Conservation (phyloP, 2,329 filamentous ascomycete genomes). For the Hypoxylon sp. region DNA sequence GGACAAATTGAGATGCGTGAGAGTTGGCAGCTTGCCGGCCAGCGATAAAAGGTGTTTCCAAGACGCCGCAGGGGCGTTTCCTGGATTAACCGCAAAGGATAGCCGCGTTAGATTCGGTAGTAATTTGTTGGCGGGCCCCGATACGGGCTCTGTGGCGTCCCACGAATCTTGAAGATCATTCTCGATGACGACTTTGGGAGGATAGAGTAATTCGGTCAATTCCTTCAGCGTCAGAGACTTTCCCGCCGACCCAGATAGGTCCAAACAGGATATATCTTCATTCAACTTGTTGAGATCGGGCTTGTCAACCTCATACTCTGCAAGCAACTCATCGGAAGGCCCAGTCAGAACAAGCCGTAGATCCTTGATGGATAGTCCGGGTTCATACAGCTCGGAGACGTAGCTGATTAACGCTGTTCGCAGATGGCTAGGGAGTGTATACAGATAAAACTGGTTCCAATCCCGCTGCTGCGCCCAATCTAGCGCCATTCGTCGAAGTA, state of each 20-base stretch:
- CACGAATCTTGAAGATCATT: constrained; percentile 65
- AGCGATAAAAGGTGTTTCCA: constrained; percentile 72
- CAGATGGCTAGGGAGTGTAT: constrained; percentile 67
- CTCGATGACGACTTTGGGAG: constrained; percentile 45
- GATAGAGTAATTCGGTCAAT: constrained; percentile 66
- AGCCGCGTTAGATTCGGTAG: constrained; percentile 73
- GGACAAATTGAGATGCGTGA: constrained; percentile 74
- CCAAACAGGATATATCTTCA: constrained; percentile 65
- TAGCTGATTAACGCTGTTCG: constrained; percentile 67
- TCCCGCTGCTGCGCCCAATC: constrained; percentile 70
- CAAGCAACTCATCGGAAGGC: constrained; percentile 50
- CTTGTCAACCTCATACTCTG: constrained; percentile 51
- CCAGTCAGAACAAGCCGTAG: constrained; percentile 59
- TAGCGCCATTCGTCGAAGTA: constrained; percentile 64
- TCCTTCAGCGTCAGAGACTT: constrained; percentile 67
- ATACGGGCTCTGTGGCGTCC: constrained; percentile 60
- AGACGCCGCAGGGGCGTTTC: constrained; percentile 58
- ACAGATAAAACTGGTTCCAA: constrained; percentile 71
- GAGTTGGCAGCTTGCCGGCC: constrained; percentile 65
- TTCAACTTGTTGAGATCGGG: constrained; percentile 56
- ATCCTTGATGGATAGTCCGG: constrained; percentile 66
- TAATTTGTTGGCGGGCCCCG: constrained; percentile 54
- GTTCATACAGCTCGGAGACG: constrained; percentile 61
- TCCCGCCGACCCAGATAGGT: constrained; percentile 68
- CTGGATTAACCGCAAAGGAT: constrained; percentile 67